Evolutionary conservation across 768 basidiomycete species (phyloP).

Genomic region (Fibroporia radiculosa): DNA sequence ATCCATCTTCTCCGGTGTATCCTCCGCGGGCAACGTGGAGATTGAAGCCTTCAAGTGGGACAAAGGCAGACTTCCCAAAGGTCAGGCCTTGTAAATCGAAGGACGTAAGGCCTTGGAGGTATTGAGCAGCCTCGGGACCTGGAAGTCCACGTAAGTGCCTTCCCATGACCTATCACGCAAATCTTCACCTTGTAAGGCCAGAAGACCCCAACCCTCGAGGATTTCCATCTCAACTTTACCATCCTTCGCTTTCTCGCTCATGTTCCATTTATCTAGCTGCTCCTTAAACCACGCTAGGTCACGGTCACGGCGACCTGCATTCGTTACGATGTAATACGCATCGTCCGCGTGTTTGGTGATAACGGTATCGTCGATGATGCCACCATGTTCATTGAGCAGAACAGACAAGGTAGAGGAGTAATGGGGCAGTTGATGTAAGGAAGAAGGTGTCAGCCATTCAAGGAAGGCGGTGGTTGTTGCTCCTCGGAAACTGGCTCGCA

Average conservation of each 20-base stretch:
- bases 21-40: conserved; percentile 90
- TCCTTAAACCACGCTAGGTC: conserved; percentile 73
- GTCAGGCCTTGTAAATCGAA: conserved; percentile 68
- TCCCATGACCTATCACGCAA: too few relatives aligned
- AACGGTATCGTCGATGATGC: conserved; percentile 94
- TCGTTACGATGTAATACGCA: conserved; percentile 93
- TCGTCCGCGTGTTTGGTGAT: conserved; percentile 77
- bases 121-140: conserved; percentile 80
- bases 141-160: not conserved
- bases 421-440: conserved; percentile 54
- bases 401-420: conserved; percentile 85
- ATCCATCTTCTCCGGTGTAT: conserved; percentile 98
- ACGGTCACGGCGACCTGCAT: conserved; percentile 78
- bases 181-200: conserved; percentile 82
- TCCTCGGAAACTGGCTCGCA: conserved; percentile 63
- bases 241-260: conserved; percentile 34
- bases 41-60: conserved; percentile 69
- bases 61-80: conserved; percentile 80
- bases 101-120: conserved; percentile 69
- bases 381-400: conserved; percentile 80
- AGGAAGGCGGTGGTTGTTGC: conserved; percentile 73
- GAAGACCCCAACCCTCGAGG: conserved; percentile 76
- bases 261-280: conserved; percentile 76
- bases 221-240: conserved; percentile 76
- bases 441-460: conserved; percentile 85